Percentiles rank a stretch among this genome's conserved stretches.
phyloP scores from a whole-genome alignment of 208 protist genomes.

The Porcisia deanei region DNA sequence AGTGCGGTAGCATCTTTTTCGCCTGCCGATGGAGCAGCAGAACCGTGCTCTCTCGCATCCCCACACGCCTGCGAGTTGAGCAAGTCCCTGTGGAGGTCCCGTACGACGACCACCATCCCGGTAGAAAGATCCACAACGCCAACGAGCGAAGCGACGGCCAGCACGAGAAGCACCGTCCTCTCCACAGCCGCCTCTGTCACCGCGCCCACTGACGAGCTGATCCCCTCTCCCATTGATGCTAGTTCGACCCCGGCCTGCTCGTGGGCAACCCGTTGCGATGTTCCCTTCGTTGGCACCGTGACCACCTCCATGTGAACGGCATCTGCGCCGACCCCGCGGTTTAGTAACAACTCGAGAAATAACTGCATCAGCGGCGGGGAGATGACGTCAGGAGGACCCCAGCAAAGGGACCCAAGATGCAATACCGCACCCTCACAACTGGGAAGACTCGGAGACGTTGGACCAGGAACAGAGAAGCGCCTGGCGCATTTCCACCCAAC shows the following conservation, averaged over 20 bases:
- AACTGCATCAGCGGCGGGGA: not conserved
- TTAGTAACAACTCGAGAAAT: conserved; percentile 15
- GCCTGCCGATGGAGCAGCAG: not conserved
- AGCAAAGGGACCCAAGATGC: conserved; percentile 4
- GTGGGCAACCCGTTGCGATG: no score
- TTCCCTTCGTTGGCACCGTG: no score
- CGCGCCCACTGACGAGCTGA: not conserved
- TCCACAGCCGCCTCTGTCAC: not conserved
- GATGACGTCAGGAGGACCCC: not conserved
- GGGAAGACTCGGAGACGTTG: no score
- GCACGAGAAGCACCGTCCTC: conserved; percentile 11
- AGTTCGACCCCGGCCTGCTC: not conserved
- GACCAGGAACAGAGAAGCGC: not conserved
- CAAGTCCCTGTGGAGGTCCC: conserved; percentile 8
- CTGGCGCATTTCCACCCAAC: conserved; percentile 17
- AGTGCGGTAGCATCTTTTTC: not conserved
- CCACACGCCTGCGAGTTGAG: not conserved
- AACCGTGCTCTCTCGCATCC: not conserved
- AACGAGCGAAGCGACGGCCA: conserved; percentile 15
- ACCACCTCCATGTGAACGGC: conserved; percentile 23
- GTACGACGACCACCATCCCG: conserved; percentile 18
- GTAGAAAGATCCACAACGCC: conserved; percentile 11
- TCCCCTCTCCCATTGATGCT: not conserved
- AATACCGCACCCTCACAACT: not conserved
- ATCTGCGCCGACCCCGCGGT: conserved; percentile 4